Base-by-base conservation (phyloP, 352 stramenopile species). In the Phytopythium boreale region DNA sequence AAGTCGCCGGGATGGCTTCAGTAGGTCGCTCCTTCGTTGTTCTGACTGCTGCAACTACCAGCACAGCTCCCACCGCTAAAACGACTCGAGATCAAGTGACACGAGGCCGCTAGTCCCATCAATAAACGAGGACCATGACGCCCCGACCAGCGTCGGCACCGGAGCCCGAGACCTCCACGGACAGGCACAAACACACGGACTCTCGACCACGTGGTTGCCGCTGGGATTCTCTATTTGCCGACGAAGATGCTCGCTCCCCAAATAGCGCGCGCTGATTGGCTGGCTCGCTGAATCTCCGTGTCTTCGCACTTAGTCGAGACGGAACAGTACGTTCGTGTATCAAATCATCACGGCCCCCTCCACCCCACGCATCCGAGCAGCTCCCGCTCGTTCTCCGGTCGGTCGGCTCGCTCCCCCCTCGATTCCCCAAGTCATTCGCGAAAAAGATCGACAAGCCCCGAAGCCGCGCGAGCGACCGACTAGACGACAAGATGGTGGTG, bases 401-500 rank as follows among this genome's bases (percentile, higher is more conserved):
- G 4, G 3, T 7, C 29, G 29, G 29, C 7, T 34, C 29, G n/a
- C n/a, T 7, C 29, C 29, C 59, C 55, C 31, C 37, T 58, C 37
- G 17, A 37, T 46, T 31, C 56, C 58, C 27, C 61, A 39, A 61
- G 61, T 69, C 81, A 88, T 84, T 90, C 70, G 68, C 69, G 55
- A 87, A 90, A 72, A 82, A 76, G 71, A 81, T 77, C 66, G 77
- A 64, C 47, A 34, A 71, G 64, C 56, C 59, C 58, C 29, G 71
- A 64, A 61, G 61, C 69, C 24, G 37, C 15, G 19, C 29, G 29
- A 34, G 34, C 8, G 19, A 24, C 22, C 19, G 10, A 58, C 11
- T 22, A 8, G 19, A 56, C 66, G 22, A 70, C 26, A 59, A 79
- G 47, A 86, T 92, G 82, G 84, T 92, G 27, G 80, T 85, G 46